Base-by-base conservation (phyloP, 345 rosid genomes). In the Passiflora organensis region DNA sequence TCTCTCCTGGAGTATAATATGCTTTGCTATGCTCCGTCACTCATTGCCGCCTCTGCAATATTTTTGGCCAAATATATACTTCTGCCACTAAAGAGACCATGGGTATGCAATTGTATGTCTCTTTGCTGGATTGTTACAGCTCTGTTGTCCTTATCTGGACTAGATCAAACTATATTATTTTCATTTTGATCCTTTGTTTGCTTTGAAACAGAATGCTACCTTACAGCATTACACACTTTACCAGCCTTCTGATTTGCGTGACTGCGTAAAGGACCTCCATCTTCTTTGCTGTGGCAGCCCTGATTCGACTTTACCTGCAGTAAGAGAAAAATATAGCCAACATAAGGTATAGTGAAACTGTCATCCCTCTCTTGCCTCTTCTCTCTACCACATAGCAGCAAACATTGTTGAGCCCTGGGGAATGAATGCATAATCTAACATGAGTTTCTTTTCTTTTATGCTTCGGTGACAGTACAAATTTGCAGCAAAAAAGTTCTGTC, bases 391-490 rank as follows among this genome's bases (percentile, higher is more conserved):
- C n/a, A n/a, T n/a, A n/a, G n/a, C n/a, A n/a, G n/a, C n/a, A n/a
- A n/a, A n/a, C n/a, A n/a, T n/a, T n/a, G n/a, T n/a, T n/a, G n/a
- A n/a, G n/a, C n/a, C n/a, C n/a, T n/a, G n/a, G n/a, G n/a, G n/a
- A n/a, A n/a, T n/a, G n/a, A n/a, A n/a, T n/a, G n/a, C n/a, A n/a
- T n/a, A n/a, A n/a, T n/a, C n/a, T n/a, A n/a, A n/a, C n/a, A n/a
- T n/a, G n/a, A n/a, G n/a, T n/a, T n/a, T n/a, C n/a, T n/a, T 6
- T 1, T 6, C 20, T 14, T 18, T 64, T 38, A n/a, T n/a, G n/a
- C n/a, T n/a, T n/a, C n/a, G n/a, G n/a, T n/a, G n/a, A n/a, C 90
- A 91, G 96, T 86, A 82, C 74, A 86, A 91, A 73, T 80, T 68
- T 62, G 96, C 77, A 60, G 88, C 95, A 36, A 91, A 91, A 78